A percentile compares a stretch with the other conserved stretches of the same genome.
These are phyloP conservation scores for Fragaria iinumae DNA, from an alignment of 306 rosid species.

Conservation along the genomic window DNA sequence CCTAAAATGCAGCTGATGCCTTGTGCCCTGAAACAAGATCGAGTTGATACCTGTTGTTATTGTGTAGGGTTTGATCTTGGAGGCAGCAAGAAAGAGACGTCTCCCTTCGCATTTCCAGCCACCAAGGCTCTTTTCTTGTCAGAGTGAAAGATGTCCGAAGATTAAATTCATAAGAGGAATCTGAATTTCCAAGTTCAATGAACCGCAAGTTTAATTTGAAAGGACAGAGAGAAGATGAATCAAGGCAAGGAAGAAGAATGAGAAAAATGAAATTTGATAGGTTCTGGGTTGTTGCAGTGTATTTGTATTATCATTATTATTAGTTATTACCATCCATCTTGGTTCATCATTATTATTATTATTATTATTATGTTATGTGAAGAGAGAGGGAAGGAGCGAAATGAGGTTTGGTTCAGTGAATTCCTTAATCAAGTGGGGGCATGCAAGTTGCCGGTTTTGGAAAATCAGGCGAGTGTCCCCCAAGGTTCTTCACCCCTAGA, in stretches of 20 bases:
- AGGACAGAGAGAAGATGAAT: not conserved
- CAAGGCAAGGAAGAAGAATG: not conserved
- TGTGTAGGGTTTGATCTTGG: not conserved
- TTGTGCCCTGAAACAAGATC: not conserved
- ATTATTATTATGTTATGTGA: too few species aligned
- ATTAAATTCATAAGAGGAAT: not conserved
- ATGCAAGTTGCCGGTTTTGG: constrained; percentile 35
- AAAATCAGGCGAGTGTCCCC: constrained; percentile 38
- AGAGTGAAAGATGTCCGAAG: not conserved
- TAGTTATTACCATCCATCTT: too few species aligned
- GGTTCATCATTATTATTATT: not conserved
- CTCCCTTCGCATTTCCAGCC: constrained; percentile 26
- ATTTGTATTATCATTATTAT: constrained; percentile 12
- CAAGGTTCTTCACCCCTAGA: constrained; percentile 53
- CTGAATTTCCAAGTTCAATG: not conserved
- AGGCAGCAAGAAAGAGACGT: constrained; percentile 14
- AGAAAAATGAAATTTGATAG: constrained; percentile 11
- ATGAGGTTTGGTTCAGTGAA: constrained; percentile 41
- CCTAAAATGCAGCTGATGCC: not conserved
- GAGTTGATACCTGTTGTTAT: constrained; percentile 11
- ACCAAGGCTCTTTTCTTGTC: not conserved
- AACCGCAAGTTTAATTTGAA: not conserved
- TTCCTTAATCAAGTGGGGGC: constrained; percentile 39
- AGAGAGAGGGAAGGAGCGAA: not conserved
- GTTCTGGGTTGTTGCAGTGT: constrained; percentile 21